phyloP scores from a whole-genome alignment of 1,284 basidiomycete species.

The Melampsora americana region DNA sequence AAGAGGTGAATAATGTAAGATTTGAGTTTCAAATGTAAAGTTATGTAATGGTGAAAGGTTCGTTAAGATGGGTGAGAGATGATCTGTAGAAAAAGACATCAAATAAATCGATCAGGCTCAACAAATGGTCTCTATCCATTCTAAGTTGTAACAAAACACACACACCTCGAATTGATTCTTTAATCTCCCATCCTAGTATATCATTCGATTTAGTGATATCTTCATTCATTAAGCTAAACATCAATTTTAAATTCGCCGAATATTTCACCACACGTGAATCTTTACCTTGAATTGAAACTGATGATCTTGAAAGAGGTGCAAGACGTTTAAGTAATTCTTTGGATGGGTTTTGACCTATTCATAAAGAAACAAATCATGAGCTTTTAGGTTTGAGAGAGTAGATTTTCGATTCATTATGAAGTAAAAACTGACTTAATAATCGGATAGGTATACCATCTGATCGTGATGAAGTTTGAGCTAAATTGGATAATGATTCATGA shows the following conservation, averaged over 20 bases:
- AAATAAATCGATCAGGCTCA: too few species aligned
- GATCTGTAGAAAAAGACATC: slow-evolving; percentile 59
- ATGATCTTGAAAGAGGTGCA: slow-evolving; percentile 12
- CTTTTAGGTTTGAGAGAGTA: too few species aligned
- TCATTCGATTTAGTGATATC: slow-evolving; percentile 68
- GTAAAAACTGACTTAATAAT: too few species aligned
- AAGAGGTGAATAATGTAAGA: slow-evolving; percentile 84
- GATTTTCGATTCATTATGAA: too few species aligned
- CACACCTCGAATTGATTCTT: slow-evolving; percentile 65
- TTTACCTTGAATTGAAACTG: slow-evolving; percentile 16
- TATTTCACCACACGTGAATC: slow-evolving; percentile 64
- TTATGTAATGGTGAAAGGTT: slow-evolving; percentile 71
- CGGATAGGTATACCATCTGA: too few species aligned
- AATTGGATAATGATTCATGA: too few species aligned
- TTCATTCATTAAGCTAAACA: slow-evolving; percentile 82
- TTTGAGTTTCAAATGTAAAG: slow-evolving; percentile 88
- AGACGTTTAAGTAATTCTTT: slow-evolving; percentile 26
- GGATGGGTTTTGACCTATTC: background rate
- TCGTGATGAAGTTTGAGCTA: too few species aligned
- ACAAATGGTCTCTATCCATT: too few species aligned
- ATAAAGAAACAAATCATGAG: slow-evolving; percentile 9
- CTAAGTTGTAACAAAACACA: too few species aligned
- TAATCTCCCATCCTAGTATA: slow-evolving; percentile 69
- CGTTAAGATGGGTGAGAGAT: slow-evolving; percentile 66
- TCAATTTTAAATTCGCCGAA: slow-evolving; percentile 70